These are phyloP conservation scores for Gloeopeniophorella convolvens DNA, from an alignment of 768 basidiomycete species.

Conservation along the genomic window DNA sequence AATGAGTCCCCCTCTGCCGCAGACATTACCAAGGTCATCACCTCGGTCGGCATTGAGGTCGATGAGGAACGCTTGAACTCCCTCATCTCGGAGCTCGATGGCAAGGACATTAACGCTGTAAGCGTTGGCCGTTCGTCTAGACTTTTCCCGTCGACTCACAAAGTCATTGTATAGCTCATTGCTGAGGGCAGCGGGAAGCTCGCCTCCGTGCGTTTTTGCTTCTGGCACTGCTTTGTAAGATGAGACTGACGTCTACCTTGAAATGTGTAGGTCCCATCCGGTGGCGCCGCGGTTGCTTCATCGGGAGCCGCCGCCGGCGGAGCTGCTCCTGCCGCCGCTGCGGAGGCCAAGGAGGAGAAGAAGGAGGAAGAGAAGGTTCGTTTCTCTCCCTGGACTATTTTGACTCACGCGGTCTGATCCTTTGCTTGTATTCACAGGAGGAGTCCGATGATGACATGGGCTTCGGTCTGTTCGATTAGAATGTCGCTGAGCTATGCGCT, in stretches of 20 bases:
- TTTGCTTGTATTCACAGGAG: conserved; percentile 42
- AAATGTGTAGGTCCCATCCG: conserved; percentile 73
- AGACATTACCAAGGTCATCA: conserved; percentile 86
- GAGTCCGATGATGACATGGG: conserved; percentile 99
- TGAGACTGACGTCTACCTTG: conserved; percentile 5
- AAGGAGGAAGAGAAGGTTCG: conserved; percentile 84
- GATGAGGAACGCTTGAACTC: conserved; percentile 76
- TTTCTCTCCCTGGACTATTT: conserved; percentile 13
- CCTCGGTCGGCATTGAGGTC: conserved; percentile 79
- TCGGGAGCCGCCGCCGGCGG: conserved; percentile 49
- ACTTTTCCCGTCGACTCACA: background rate
- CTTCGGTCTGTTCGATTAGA: conserved; percentile 95
- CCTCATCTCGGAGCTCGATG: conserved; percentile 84
- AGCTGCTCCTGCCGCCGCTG: conserved; percentile 55
- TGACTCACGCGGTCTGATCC: background rate
- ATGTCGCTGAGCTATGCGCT: conserved; percentile 22
- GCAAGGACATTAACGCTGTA: conserved; percentile 85
- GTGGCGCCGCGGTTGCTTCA: conserved; percentile 66
- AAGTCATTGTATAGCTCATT: conserved; percentile 56
- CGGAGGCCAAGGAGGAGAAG: conserved; percentile 75
- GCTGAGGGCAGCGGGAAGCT: conserved; percentile 89
- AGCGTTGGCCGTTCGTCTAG: conserved; percentile 24
- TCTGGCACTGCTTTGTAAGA: background rate
- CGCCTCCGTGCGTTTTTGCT: conserved; percentile 65
- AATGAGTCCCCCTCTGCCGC: conserved; percentile 79